Evolutionary conservation across 2,329 filamentous ascomycete species (phyloP), one percentile per base, ranked within the genome.

Genomic region (Mariannaea elegans): DNA sequence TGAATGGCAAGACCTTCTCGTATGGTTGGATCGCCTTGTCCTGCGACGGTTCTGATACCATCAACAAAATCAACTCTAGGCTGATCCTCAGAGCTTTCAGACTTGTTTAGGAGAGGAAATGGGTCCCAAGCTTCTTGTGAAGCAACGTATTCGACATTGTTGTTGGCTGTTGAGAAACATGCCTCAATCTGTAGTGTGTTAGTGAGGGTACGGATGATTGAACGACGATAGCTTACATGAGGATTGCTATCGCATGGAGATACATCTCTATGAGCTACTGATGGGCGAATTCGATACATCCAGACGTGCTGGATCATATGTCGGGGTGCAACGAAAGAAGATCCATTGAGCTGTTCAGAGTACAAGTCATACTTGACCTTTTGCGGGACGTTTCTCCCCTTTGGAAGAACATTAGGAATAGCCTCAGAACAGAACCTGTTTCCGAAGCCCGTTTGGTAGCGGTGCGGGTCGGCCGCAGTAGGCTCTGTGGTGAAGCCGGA

Each of bases 401-500:
- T 60, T 8, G 81, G 81, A 19, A 83, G 76, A 21, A 77, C 78
- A 29, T 76, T 78, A 12, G 80, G 77, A 2, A 82, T 73, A n/a
- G 78, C 78, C 62, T 82, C 80, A 21, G 80, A 80, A 49, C 77
- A 75, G 58, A 81, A 81, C 9, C 75, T 70, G 68, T 87, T 87
- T 34, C 81, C 80, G 65, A 86, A 87, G 18, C 84, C 85, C 18
- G 79, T 71, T 80, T 86, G 82, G 66, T 87, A 87, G 73, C 81
- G 52, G 50, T 87, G 73, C 73, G 83, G 71, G 78, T 80, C 61
- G 71, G 51, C 45, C 27, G 19, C 12, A 27, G 68, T 66, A 13
- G 68, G 67, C 31, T 49, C 49, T 3, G 68, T 68, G 12, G 58
- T 56, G 54, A 61, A 67, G 14, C 59, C 63, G 7, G 61, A 50